Evolutionary conservation across 441 rosid genomes (phyloP).

Genomic region (Populus hybrid): DNA sequence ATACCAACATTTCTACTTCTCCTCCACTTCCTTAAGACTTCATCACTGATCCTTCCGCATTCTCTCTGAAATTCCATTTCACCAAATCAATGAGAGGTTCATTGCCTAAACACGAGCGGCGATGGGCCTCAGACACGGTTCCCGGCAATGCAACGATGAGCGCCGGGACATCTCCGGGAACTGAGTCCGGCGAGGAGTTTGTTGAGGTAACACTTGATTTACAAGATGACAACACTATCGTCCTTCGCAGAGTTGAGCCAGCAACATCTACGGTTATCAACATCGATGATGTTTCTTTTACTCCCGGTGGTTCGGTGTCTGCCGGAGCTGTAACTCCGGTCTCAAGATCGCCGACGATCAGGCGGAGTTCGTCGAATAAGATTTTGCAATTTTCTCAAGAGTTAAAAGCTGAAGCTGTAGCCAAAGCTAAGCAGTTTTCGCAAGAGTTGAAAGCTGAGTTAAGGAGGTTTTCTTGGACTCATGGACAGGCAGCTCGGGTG

Average conservation of each 20-base stretch:
- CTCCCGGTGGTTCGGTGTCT: constrained; percentile 7
- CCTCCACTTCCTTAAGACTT: neutral
- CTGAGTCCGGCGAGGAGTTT: constrained; percentile 60
- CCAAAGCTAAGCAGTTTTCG: constrained; percentile 74
- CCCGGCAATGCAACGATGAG: constrained; percentile 43
- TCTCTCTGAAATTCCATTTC: neutral
- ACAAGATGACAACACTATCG: constrained; percentile 58
- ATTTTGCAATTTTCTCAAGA: constrained; percentile 34
- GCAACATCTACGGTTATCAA: constrained; percentile 10
- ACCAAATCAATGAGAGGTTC: constrained; percentile 40
- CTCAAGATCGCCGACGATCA: constrained; percentile 53
- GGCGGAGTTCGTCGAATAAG: constrained; percentile 43
- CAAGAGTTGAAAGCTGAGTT: constrained; percentile 72
- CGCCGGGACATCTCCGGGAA: constrained; percentile 53
- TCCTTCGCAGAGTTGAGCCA: constrained; percentile 73
- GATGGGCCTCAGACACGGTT: constrained; percentile 78
- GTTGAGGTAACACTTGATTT: constrained; percentile 86
- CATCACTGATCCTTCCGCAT: neutral
- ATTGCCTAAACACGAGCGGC: constrained; percentile 59
- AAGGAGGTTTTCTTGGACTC: constrained; percentile 76
- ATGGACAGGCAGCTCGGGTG: constrained; percentile 46
- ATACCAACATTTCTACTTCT: neutral
- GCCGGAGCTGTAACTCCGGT: constrained; percentile 16
- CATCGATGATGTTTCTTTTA: too few species aligned
- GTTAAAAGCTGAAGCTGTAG: constrained; percentile 64